Base-by-base conservation (phyloP, 768 basidiomycete species). In the Saitozyma sp. region DNA sequence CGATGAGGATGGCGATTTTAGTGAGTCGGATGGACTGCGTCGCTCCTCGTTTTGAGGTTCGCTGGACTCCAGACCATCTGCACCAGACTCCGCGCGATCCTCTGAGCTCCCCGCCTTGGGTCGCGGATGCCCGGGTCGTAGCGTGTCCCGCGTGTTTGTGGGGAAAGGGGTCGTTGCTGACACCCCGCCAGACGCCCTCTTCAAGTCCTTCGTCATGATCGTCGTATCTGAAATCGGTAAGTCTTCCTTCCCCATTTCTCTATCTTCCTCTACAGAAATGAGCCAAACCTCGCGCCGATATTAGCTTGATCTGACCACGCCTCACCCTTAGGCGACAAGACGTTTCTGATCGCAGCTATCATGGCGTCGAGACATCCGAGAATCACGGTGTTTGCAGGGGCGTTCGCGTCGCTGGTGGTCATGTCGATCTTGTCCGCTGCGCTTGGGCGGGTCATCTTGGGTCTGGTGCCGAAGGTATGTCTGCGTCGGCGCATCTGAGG, bases 361-460 rank as follows among this genome's bases (percentile, higher is more conserved):
- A 81, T 84, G 67, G 83, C 94, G 10, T 93, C 93, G 87, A 88
- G 92, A 8, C 82, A 91, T 87, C 74, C 89, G 86, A 71, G 92
- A 19, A 68, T 88, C 50, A 80, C 87, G 60, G 92, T 99, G 62
- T 97, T 97, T 75, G 83, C 75, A 19, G 96, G 94, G 40, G 94
- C 96, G 1, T 88, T 97, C 68, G 84, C 85, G 14, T 92, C 92
- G 8, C 85, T 99, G 50, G 83, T 89, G 58, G 80, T 96, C 78
- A 99, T 99, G 96, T 93, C 91, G 54, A 82, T 94, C 48, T 86
- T 98, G 55, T 93, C 91, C 13, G 92, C 95, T 10, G 89, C 86
- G n/a, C 85, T 98, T 83, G 96, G 96, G 0, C 89, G 92, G 75
- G 81, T 98, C 51, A 85, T 99, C 0, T 89, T 92, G 0, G 85